Percentiles rank a stretch among this genome's conserved stretches.
Evolutionary conservation across 768 basidiomycete genomes (phyloP).

Genomic region (Phylloporus sp.): DNA sequence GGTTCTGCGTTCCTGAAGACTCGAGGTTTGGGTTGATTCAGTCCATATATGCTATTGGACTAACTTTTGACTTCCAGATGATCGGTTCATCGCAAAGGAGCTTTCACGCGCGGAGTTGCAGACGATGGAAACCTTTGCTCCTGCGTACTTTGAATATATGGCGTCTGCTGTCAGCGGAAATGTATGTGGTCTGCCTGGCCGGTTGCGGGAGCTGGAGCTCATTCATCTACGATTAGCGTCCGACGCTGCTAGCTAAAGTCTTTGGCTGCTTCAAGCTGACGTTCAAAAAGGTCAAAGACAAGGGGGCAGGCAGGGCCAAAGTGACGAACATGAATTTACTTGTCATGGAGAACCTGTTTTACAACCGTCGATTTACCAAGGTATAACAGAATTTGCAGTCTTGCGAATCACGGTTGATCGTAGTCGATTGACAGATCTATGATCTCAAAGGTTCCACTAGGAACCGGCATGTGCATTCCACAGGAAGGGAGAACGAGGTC

Average conservation of each 20-base stretch:
- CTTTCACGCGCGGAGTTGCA: slow-evolving; percentile 87
- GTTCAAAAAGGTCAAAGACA: slow-evolving; percentile 76
- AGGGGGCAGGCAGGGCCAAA: slow-evolving; percentile 57
- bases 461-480: slow-evolving; percentile 88
- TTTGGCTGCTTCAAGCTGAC: slow-evolving; percentile 96
- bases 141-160: slow-evolving; percentile 98
- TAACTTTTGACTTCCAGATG: slow-evolving; percentile 50
- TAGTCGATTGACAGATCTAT: slow-evolving; percentile 60
- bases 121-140: slow-evolving; percentile 94
- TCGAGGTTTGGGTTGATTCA: slow-evolving; percentile 49
- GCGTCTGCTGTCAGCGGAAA: slow-evolving; percentile 84
- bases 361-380: slow-evolving; percentile 85
- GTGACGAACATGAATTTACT: slow-evolving; percentile 90
- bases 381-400: slow-evolving; percentile 35
- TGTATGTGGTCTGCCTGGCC: slow-evolving; percentile 40
- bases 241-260: slow-evolving; percentile 91
- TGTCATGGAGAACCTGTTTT: slow-evolving; percentile 98
- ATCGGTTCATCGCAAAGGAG: slow-evolving; percentile 98
- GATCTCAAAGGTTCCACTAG: slow-evolving; percentile 95
- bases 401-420: not conserved
- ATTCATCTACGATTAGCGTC: slow-evolving; percentile 54
- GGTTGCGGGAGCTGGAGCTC: not conserved
- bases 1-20: slow-evolving; percentile 97
- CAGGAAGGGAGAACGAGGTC: slow-evolving; percentile 88
- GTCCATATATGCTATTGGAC: not conserved